phyloP scores from a whole-genome alignment of 2,329 filamentous ascomycete species.

The Ciborinia camelliae region DNA sequence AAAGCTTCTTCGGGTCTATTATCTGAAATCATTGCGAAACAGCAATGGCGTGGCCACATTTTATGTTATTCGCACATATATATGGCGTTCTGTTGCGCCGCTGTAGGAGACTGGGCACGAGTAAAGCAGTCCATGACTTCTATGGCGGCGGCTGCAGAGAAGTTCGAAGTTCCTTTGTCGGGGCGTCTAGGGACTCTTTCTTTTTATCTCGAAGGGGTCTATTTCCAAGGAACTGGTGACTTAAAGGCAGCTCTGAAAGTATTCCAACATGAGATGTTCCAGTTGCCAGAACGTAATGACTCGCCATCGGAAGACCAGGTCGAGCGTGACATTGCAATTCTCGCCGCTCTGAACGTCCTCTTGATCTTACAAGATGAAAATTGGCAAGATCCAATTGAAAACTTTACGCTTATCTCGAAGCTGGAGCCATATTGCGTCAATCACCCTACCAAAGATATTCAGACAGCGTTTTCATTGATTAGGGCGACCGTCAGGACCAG shows the following conservation, averaged over 20 bases:
- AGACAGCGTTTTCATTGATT: slow-evolving; percentile 73
- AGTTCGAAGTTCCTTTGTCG: slow-evolving; percentile 27
- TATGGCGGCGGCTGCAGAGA: slow-evolving; percentile 26
- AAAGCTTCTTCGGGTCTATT: slow-evolving; percentile 32
- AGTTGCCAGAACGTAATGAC: slow-evolving; percentile 43
- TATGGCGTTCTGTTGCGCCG: slow-evolving; percentile 35
- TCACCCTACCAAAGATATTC: slow-evolving; percentile 71
- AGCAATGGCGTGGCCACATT: slow-evolving; percentile 34
- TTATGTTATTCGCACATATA: slow-evolving; percentile 37
- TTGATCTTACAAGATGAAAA: slow-evolving; percentile 66
- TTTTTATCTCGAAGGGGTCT: slow-evolving; percentile 69
- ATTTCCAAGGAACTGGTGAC: slow-evolving; percentile 73
- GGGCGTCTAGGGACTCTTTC: slow-evolving; percentile 30
- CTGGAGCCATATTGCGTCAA: slow-evolving; percentile 65
- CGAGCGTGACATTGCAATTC: slow-evolving; percentile 61
- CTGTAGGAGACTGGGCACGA: slow-evolving; percentile 32
- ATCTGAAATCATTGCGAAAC: slow-evolving; percentile 31
- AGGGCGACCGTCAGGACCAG: slow-evolving; percentile 63
- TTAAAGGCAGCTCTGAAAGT: slow-evolving; percentile 63
- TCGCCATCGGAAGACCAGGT: slow-evolving; percentile 46
- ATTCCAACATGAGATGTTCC: slow-evolving; percentile 62
- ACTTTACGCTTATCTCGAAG: slow-evolving; percentile 59
- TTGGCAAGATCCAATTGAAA: slow-evolving; percentile 55
- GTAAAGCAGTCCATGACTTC: slow-evolving; percentile 31
- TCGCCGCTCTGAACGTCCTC: slow-evolving; percentile 65